Percentiles rank a stretch among this genome's conserved stretches.
Evolutionary conservation across 2,329 filamentous ascomycete species (phyloP).

Genomic region (Pseudogymnoascus verrucosus): DNA sequence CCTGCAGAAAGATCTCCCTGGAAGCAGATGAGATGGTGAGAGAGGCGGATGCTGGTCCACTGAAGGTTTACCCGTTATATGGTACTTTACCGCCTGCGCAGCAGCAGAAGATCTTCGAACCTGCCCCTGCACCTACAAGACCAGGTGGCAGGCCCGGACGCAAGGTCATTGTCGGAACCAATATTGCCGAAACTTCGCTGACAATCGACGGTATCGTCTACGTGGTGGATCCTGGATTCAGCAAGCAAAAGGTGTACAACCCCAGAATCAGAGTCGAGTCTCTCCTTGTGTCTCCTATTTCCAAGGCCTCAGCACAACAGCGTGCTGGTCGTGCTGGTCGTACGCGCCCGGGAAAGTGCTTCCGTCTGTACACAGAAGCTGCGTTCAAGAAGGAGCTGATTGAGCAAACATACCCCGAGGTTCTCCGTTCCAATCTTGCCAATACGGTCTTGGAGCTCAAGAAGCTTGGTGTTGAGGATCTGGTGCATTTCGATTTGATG

Average conservation of each 20-base stretch:
- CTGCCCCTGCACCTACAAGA: conserved; percentile 64
- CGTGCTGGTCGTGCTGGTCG: conserved; percentile 97
- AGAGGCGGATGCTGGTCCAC: conserved; percentile 83
- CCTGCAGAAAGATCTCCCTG: conserved; percentile 80
- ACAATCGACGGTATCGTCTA: conserved; percentile 99
- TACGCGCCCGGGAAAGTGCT: conserved; percentile 97
- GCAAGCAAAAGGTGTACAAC: conserved; percentile 99
- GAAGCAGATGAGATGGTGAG: conserved; percentile 87
- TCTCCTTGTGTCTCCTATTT: conserved; percentile 93
- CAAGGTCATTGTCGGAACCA: conserved; percentile 90
- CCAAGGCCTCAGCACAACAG: conserved; percentile 94
- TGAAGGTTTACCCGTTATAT: conserved; percentile 89
- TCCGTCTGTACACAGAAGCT: conserved; percentile 87
- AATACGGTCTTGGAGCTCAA: conserved; percentile 95
- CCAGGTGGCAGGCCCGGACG: conserved; percentile 79
- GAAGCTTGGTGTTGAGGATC: conserved; percentile 89
- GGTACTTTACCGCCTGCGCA: conserved; percentile 85
- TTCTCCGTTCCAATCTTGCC: conserved; percentile 86
- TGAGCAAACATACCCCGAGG: conserved; percentile 93
- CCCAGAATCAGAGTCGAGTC: conserved; percentile 94
- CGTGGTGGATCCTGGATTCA: conserved; percentile 97
- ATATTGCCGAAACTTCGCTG: conserved; percentile 95
- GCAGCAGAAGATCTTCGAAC: conserved; percentile 92
- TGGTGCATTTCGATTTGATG: conserved; percentile 98
- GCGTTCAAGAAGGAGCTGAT: conserved; percentile 98